Percentiles rank a stretch among this genome's conserved stretches.
These are phyloP conservation scores for Triticum dicoccoides DNA, from an alignment of 176 grass and related monocot genomes.

Conservation along the genomic window DNA sequence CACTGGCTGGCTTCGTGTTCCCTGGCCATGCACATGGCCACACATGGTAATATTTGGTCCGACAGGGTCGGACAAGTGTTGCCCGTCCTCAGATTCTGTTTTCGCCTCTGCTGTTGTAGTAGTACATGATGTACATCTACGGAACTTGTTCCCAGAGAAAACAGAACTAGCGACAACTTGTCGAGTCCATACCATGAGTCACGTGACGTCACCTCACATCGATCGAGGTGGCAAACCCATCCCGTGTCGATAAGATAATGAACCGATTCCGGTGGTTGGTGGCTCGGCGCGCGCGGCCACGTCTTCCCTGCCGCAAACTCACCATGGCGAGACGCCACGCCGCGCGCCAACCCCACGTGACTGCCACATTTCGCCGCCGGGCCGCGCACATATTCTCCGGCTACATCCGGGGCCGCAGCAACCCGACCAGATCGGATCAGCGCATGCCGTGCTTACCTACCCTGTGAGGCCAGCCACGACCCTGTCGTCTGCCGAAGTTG, in stretches of 20 bases:
- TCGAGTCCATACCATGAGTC: neutral
- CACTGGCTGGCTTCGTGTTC: neutral
- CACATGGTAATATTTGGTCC: neutral
- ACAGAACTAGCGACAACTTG: neutral
- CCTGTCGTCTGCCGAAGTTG: neutral
- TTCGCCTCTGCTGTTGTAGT: neutral
- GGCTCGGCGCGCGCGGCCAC: too few species aligned
- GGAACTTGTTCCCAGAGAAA: neutral
- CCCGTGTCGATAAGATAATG: too few species aligned
- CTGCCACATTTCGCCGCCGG: neutral
- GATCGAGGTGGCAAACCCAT: too few species aligned
- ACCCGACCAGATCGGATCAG: neutral
- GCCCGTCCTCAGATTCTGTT: too few species aligned
- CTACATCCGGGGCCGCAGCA: neutral
- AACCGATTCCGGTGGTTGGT: too few species aligned
- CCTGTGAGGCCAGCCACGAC: neutral
- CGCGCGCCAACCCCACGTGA: neutral
- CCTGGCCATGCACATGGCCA: neutral
- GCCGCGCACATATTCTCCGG: too few species aligned
- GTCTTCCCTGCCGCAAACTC: too few species aligned
- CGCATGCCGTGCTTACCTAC: neutral
- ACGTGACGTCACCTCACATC: too few species aligned
- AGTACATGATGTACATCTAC: neutral
- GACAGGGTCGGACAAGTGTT: neutral
- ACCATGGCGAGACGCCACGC: neutral